Base-by-base conservation (phyloP, 148 eudicot species). In the Chenopodium quinoa region DNA sequence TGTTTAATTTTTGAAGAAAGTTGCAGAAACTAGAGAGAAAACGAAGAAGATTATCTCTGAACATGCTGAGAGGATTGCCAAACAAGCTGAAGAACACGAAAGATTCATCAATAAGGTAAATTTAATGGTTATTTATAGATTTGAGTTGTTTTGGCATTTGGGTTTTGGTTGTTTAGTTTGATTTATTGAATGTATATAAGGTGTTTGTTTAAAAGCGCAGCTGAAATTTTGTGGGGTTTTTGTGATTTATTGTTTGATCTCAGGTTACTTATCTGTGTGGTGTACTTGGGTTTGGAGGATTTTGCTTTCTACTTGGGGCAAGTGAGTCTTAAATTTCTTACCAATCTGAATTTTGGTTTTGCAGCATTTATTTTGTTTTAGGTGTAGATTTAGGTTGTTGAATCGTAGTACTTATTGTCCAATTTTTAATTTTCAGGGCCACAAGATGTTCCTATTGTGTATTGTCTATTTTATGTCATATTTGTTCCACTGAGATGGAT, bases 221-320 rank as follows among this genome's bases (percentile, higher is more conserved):
- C 64, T 82, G 80, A 80, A 73, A 31, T 52, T 77, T 80, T 27
- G 14, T 76, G 64, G 81, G 31, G 40, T 56, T 44, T 60, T 75
- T 25, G n/a, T 56, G 69, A 34, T 68, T 44, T 74, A 60, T 79
- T 77, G 12, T 8, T 22, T 9, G 20, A 25, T 65, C 80, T 79
- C 82, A 96, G 98, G 97, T 96, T 86, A 96, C 95, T 77, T 89
- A 96, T 91, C 82, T 96, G 27, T 84, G 91, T 80, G 90, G 98
- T 80, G 99, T 96, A 71, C 87, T 96, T 79, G 95, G 97, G n/a
- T 96, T 96, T 80, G 99, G 99, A 40, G 93, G 91, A 82, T 92
- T 96, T 85, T 96, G 99, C 94, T 96, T 92, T 82, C 83, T 96
- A 70, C 85, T 92, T 87, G 99, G 99, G 70, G 99, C 99, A 89